Conservation (phyloP, 345 rosid genomes). For the Triadica sebifera region DNA sequence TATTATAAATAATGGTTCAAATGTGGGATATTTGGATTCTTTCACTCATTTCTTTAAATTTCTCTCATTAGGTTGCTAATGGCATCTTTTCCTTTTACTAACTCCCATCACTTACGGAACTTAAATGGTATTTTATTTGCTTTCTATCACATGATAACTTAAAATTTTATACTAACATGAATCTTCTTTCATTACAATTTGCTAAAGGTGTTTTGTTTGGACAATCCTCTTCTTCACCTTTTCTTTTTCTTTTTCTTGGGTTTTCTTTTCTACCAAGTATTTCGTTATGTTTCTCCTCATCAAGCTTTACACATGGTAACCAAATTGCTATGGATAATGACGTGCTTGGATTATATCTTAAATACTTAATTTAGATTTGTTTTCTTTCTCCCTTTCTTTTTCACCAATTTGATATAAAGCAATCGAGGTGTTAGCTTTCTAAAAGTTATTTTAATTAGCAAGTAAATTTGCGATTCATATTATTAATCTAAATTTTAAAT, state of each 20-base stretch:
- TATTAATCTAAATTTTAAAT: background rate
- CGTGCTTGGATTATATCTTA: background rate
- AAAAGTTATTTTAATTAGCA: background rate
- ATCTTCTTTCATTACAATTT: slow-evolving; percentile 14
- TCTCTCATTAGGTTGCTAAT: background rate
- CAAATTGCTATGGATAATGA: slow-evolving; percentile 12
- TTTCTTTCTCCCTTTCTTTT: background rate
- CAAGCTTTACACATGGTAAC: slow-evolving; percentile 12
- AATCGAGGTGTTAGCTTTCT: background rate
- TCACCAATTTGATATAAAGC: background rate
- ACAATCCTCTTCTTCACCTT: background rate
- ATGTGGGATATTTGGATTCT: slow-evolving; percentile 14
- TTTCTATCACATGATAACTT: slow-evolving; percentile 15
- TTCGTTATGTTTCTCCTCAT: background rate
- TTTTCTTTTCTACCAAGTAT: slow-evolving; percentile 3
- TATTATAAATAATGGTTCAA: slow-evolving; percentile 6
- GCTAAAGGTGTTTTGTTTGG: slow-evolving; percentile 17
- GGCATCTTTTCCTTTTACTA: slow-evolving; percentile 13
- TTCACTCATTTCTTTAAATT: background rate
- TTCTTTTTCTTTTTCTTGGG: background rate
- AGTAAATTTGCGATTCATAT: background rate
- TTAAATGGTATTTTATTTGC: slow-evolving; percentile 2
- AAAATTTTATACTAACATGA: slow-evolving; percentile 4
- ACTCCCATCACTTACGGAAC: slow-evolving; percentile 20
- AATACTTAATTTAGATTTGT: background rate